phyloP scores from a whole-genome alignment of 768 basidiomycete genomes.

The Auricularia sp. region DNA sequence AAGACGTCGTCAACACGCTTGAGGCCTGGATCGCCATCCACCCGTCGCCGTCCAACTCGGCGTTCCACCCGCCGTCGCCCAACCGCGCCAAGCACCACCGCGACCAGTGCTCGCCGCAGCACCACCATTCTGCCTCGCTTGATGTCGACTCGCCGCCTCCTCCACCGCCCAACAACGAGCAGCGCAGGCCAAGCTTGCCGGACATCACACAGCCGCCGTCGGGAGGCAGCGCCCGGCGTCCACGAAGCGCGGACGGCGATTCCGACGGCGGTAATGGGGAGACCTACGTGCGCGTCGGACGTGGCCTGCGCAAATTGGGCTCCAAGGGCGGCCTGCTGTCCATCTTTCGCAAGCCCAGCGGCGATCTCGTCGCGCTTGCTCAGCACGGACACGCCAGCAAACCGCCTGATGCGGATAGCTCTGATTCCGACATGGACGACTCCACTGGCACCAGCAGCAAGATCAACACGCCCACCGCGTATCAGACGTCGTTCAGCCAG shows the following conservation, averaged over 20 bases:
- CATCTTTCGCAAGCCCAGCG: slow-evolving; percentile 55
- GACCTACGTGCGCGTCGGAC: neutral
- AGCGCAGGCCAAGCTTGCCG: neutral
- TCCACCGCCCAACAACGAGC: neutral
- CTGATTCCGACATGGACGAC: slow-evolving; percentile 16
- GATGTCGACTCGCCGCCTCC: neutral
- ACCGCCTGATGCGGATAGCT: slow-evolving; percentile 30
- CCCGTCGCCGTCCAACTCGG: slow-evolving; percentile 9
- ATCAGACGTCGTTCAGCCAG: neutral
- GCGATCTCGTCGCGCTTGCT: slow-evolving; percentile 15
- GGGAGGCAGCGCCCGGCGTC: neutral
- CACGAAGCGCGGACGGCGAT: neutral
- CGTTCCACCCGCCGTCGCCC: neutral
- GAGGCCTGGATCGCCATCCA: slow-evolving; percentile 48
- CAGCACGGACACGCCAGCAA: slow-evolving; percentile 17
- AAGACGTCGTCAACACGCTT: slow-evolving; percentile 65
- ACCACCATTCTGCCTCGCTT: neutral
- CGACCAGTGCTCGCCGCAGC: neutral
- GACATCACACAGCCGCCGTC: neutral
- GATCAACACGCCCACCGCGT: neutral
- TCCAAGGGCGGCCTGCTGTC: slow-evolving; percentile 68
- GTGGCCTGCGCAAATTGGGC: slow-evolving; percentile 32
- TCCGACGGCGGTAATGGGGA: neutral
- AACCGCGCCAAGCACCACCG: neutral
- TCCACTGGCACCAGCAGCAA: neutral